These are phyloP conservation scores for Pilaira anomala DNA, from an alignment of 192 early-diverging fungal genomes.

Conservation along the genomic window DNA sequence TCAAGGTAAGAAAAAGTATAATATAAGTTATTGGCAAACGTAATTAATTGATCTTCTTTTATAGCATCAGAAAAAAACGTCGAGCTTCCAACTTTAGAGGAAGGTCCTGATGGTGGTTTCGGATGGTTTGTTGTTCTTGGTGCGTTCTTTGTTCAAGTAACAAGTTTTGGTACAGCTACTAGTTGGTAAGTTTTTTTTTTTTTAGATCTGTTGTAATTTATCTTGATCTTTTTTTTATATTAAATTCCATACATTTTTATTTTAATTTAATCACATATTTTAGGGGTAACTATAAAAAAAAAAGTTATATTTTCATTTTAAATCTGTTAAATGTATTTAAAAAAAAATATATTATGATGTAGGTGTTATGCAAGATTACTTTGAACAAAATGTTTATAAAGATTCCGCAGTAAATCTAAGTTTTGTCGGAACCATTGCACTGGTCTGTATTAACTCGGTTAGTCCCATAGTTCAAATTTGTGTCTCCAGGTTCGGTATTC, in stretches of 20 bases:
- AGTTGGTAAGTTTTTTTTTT: slow-evolving; percentile 13
- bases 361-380: slow-evolving; percentile 40
- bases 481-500: slow-evolving; percentile 8
- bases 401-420: slow-evolving; percentile 12
- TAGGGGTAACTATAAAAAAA: too few relatives aligned
- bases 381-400: slow-evolving; percentile 19
- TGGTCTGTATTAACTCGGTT: slow-evolving; percentile 5
- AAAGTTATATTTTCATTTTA: too few relatives aligned
- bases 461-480: slow-evolving; percentile 19
- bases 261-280: too few relatives aligned
- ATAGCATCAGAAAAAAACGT: background rate
- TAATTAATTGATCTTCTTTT: too few relatives aligned
- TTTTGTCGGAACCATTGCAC: slow-evolving; percentile 20
- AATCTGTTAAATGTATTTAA: too few relatives aligned
- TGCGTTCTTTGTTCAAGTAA: slow-evolving; percentile 37
- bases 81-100: slow-evolving; percentile 1
- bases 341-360: background rate
- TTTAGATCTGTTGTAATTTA: too few relatives aligned
- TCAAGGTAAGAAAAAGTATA: too few relatives aligned
- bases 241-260: too few relatives aligned
- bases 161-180: slow-evolving; percentile 10
- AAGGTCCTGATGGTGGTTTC: slow-evolving; percentile 38
- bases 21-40: too few relatives aligned
- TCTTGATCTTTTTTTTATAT: background rate
- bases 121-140: slow-evolving; percentile 43